phyloP scores from a whole-genome alignment of 257 asterid species.

The Verbena officinalis region DNA sequence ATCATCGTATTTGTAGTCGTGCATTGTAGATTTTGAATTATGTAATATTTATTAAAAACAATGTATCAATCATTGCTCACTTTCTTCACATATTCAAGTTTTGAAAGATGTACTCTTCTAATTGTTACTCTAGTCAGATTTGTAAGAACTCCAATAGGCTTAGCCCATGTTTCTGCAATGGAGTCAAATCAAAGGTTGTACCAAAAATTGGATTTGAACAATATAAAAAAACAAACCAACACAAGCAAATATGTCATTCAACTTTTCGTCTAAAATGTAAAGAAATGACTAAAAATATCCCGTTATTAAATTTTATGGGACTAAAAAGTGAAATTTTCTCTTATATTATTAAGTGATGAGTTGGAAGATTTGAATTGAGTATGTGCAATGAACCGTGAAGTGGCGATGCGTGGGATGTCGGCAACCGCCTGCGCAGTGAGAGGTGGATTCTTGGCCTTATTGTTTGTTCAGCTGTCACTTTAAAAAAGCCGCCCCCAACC shows the following conservation, averaged over 20 bases:
- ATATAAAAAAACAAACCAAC: not conserved
- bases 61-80: not conserved
- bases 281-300: too few relatives aligned
- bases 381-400: not conserved
- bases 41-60: not conserved
- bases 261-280: not conserved
- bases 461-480: constrained; percentile 20
- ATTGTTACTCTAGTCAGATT: not conserved
- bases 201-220: not conserved
- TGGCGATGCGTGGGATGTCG: constrained; percentile 26
- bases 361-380: not conserved
- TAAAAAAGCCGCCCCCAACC: constrained; percentile 15
- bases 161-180: constrained; percentile 23
- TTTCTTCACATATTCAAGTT: constrained; percentile 8
- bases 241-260: constrained; percentile 18
- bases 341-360: not conserved
- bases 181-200: constrained; percentile 24
- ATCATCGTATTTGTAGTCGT: too few relatives aligned
- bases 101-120: constrained; percentile 1
- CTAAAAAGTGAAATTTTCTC: too few relatives aligned
- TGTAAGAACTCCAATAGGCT: constrained; percentile 18
- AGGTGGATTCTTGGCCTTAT: not conserved
- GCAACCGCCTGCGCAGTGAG: constrained; percentile 12
- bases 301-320: too few relatives aligned
- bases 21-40: not conserved